These are phyloP conservation scores for Ailanthus altissimus DNA, from an alignment of 345 rosid genomes.

Conservation along the genomic window DNA sequence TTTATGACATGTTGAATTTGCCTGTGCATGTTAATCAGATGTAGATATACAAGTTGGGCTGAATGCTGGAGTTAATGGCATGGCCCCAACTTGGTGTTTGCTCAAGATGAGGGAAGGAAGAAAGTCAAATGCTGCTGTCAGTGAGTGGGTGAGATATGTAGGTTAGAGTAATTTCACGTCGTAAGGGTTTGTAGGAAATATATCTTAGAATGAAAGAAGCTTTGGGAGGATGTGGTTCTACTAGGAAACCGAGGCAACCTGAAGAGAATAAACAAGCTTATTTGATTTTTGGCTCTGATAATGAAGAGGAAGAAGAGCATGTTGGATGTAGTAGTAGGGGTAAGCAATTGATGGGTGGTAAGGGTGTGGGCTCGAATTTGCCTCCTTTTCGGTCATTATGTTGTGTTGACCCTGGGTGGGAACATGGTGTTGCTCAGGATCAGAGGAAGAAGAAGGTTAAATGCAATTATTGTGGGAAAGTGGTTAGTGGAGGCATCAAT, in stretches of 20 bases:
- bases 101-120: conserved; percentile 43
- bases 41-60: background rate
- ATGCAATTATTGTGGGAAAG: conserved; percentile 51
- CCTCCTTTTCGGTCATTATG: conserved; percentile 47
- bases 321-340: conserved; percentile 29
- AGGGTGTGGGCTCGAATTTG: conserved; percentile 24
- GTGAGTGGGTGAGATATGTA: conserved; percentile 32
- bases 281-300: conserved; percentile 24
- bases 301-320: conserved; percentile 32
- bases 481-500: conserved; percentile 56
- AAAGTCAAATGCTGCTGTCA: conserved; percentile 45
- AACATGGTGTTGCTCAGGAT: conserved; percentile 50
- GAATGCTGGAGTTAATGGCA: conserved; percentile 29
- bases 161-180: conserved; percentile 40
- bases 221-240: conserved; percentile 43
- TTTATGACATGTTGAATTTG: conserved; percentile 4
- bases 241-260: conserved; percentile 28
- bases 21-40: background rate
- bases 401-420: conserved; percentile 56
- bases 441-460: conserved; percentile 50
- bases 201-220: conserved; percentile 40
- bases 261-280: conserved; percentile 35
- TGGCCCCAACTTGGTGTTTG: conserved; percentile 29
- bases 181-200: conserved; percentile 40
- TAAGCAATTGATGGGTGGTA: conserved; percentile 31